Evolutionary conservation across 768 basidiomycete genomes (phyloP), one percentile per base, ranked within the genome.

Genomic region (Rubroboletus satanas): DNA sequence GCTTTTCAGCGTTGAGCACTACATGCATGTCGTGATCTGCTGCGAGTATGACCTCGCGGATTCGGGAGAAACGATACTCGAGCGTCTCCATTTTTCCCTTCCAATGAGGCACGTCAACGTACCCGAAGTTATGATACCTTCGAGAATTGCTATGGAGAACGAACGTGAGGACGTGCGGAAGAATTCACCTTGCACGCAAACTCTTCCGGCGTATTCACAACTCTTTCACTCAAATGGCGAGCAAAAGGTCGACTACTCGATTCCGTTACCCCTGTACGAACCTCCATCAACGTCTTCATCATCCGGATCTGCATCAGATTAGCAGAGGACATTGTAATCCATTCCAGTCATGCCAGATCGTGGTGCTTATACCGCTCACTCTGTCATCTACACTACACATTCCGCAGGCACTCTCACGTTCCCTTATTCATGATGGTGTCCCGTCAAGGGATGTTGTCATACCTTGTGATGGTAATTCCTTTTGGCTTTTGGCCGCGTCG

Each of bases 211-310:
- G 4, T 93, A 93, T 64, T 89, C 87, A 6, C 88, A 90, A 59
- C 75, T 93, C 18, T 93, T 85, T 71, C 73, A 91, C 63, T 63
- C 75, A 17, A 87, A 88, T 60, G 90, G 91, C 17, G 85, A 90
- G 49, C 78, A 78, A 51, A 87, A 83, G 71, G 75, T 88, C 46
- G 88, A 91, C 63, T 77, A 80, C 56, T 81, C 79, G n/a, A 62
- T 47, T 15, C 85, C 83, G 14, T 71, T 89, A 41, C 90, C 89
- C 0, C 73, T 79, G 23, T 89, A 89, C 64, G 80, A 79, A 15
- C 84, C 81, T 51, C 58, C 60, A 18, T 43, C 38, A 15, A 36
- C 49, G n/a, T 42, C 58, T 33, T 61, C 53, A 0, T 38, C 50
- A 26, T 47, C 52, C 43, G 45, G 35, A 35, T 31, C 39, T 28